Base-by-base conservation (phyloP, 1,284 basidiomycete species). In the Papiliotrema terrestris region DNA sequence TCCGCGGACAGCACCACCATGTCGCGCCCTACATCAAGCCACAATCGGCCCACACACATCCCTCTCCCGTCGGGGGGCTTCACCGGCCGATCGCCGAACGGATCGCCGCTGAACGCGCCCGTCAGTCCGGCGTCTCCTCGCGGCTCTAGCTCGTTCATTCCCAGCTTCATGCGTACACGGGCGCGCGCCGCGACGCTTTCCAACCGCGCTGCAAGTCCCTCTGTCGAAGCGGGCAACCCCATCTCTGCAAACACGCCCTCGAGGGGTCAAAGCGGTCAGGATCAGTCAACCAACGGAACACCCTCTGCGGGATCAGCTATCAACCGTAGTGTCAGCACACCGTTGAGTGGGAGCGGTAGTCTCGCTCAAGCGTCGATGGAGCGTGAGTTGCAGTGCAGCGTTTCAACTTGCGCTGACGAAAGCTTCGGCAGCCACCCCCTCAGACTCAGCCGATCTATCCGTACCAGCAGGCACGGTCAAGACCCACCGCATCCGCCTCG, bases 401-500 rank as follows among this genome's bases (percentile, higher is more conserved):
- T 11, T 23, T 14, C 17, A 32, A 19, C 29, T 39, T 25, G n/a
- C 29, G 29, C 39, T 41, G 39, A 41, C 15, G 20, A 6, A 17
- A 41, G 39, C 39, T n/a, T 17, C 39, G 5, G 20, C 39, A 6
- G n/a, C 45, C n/a, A 41, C 29, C 29, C 5, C 29, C 29, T 32
- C 32, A 35, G 17, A 5, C 29, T 32, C 32, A 35, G 17, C 20
- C 44, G 35, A 44, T 25, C 44, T 45, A 4, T 35, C 52, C 5
- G 37, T 56, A 26, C 38, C 58, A 25, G 58, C 56, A n/a, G 55
- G 44, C 17, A 22, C 55, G 14, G 51, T 48, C 23, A 68, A 62
- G 41, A 76, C 72, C 23, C 78, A 81, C 59, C 79, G 81, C 5
- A 79, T 85, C 47, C 87, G 94, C 13, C 86, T 98, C 53, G 94